These are phyloP conservation scores for Leptodermis oblonga DNA, from an alignment of 257 asterid species.

Conservation along the genomic window DNA sequence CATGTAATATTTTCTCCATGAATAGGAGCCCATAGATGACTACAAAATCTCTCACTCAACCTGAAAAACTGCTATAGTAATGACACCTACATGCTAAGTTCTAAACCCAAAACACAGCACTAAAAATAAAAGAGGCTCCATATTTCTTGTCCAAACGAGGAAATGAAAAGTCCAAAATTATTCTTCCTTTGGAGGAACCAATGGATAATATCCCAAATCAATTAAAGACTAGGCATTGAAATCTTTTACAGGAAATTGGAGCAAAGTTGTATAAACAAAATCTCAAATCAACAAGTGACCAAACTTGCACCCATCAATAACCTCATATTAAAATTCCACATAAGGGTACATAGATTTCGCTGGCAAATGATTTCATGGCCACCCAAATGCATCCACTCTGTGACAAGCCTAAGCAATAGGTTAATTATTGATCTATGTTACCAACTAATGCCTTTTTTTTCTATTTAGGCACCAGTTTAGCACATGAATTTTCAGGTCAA, in stretches of 20 bases:
- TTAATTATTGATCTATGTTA: neutral
- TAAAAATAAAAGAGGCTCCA: neutral
- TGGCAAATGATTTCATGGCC: neutral
- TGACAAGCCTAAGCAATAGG: neutral
- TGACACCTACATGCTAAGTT: neutral
- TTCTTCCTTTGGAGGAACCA: neutral
- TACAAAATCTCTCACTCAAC: neutral
- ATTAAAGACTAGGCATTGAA: neutral
- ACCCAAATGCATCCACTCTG: neutral
- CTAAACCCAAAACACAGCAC: neutral
- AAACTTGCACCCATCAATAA: neutral
- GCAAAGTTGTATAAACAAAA: neutral
- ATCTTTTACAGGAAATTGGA: neutral
- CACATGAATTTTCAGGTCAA: neutral
- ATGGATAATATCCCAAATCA: neutral
- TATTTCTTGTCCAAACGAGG: neutral
- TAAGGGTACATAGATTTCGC: neutral
- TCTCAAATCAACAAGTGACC: neutral
- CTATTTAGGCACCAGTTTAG: no score
- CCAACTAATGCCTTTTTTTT: neutral
- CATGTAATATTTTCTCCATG: no score
- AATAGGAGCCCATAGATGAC: neutral
- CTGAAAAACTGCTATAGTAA: neutral
- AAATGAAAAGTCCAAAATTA: neutral
- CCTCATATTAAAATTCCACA: neutral